These are phyloP conservation scores for Leptoxyphium fumago DNA, from an alignment of 2,329 filamentous ascomycete species.

Conservation along the genomic window DNA sequence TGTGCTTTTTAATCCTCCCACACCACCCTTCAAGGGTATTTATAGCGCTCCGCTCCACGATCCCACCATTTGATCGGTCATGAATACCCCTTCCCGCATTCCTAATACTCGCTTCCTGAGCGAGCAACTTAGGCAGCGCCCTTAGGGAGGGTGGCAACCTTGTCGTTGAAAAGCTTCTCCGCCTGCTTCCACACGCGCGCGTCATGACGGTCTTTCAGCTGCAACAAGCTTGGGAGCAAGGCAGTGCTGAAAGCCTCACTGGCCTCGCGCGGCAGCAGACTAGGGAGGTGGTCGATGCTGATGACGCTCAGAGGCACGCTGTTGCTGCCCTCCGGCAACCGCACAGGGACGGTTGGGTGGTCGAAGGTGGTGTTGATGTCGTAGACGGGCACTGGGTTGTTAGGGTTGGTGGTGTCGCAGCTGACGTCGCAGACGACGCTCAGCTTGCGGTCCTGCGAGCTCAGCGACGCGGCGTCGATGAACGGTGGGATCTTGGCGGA, in stretches of 20 bases:
- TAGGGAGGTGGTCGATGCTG: slow-evolving; percentile 74
- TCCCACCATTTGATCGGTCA: no score
- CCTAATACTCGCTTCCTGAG: no score
- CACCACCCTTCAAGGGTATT: no score
- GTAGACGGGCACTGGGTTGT: slow-evolving; percentile 71
- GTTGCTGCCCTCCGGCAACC: slow-evolving; percentile 39
- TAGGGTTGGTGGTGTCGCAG: slow-evolving; percentile 58
- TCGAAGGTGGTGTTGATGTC: slow-evolving; percentile 72
- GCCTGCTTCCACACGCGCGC: slow-evolving; percentile 73
- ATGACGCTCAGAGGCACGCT: slow-evolving; percentile 57
- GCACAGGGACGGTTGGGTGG: slow-evolving; percentile 69
- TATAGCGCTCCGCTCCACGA: no score
- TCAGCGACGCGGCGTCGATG: slow-evolving; percentile 55
- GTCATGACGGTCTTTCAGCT: slow-evolving; percentile 59
- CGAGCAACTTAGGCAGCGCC: slow-evolving; percentile 6
- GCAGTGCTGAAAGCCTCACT: slow-evolving; percentile 72
- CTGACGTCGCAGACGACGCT: slow-evolving; percentile 57
- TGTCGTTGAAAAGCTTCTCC: slow-evolving; percentile 70
- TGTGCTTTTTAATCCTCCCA: no score
- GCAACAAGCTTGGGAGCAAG: slow-evolving; percentile 61
- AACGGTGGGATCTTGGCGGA: slow-evolving; percentile 67
- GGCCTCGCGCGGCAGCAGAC: slow-evolving; percentile 70
- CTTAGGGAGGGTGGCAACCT: slow-evolving; percentile 55
- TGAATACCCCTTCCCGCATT: no score
- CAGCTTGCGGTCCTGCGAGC: slow-evolving; percentile 54